Conservation (phyloP, 768 basidiomycete species). For the Tulasnella sp. region DNA sequence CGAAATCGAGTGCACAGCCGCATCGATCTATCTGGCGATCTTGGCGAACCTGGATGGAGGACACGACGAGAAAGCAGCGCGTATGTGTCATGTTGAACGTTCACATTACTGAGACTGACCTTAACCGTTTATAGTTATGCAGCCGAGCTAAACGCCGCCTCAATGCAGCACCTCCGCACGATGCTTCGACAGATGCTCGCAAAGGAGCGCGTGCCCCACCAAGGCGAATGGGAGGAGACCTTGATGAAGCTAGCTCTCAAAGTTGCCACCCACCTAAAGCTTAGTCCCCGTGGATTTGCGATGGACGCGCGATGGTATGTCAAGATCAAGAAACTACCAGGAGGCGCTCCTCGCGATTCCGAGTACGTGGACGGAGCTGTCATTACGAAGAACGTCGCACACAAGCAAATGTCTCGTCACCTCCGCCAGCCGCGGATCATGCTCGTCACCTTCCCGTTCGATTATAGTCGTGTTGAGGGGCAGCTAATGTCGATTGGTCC, state of each 20-base stretch:
- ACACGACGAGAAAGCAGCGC: slow-evolving; percentile 81
- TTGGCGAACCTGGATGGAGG: slow-evolving; percentile 69
- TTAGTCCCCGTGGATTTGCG: slow-evolving; percentile 72
- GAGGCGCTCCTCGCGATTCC: slow-evolving; percentile 81
- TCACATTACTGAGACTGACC: neutral
- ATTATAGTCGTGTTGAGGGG: slow-evolving; percentile 84
- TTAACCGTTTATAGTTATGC: slow-evolving; percentile 44
- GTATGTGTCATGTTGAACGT: slow-evolving; percentile 36
- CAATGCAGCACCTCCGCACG: slow-evolving; percentile 78
- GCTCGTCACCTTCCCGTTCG: slow-evolving; percentile 90
- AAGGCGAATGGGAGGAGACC: slow-evolving; percentile 79
- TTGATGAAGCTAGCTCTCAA: slow-evolving; percentile 72
- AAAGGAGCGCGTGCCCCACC: slow-evolving; percentile 68
- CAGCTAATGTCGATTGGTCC: slow-evolving; percentile 91
- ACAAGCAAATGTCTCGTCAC: slow-evolving; percentile 67
- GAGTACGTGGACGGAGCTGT: slow-evolving; percentile 96
- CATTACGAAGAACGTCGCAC: slow-evolving; percentile 95
- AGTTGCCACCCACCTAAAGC: slow-evolving; percentile 75
- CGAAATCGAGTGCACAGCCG: slow-evolving; percentile 76
- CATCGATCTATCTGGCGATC: slow-evolving; percentile 35
- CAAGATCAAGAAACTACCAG: slow-evolving; percentile 97
- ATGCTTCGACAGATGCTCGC: slow-evolving; percentile 89
- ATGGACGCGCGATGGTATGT: slow-evolving; percentile 94
- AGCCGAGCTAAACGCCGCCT: slow-evolving; percentile 70
- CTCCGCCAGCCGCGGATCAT: slow-evolving; percentile 85